phyloP scores from a whole-genome alignment of 352 stramenopile species.

The Achlya hypogyna region DNA sequence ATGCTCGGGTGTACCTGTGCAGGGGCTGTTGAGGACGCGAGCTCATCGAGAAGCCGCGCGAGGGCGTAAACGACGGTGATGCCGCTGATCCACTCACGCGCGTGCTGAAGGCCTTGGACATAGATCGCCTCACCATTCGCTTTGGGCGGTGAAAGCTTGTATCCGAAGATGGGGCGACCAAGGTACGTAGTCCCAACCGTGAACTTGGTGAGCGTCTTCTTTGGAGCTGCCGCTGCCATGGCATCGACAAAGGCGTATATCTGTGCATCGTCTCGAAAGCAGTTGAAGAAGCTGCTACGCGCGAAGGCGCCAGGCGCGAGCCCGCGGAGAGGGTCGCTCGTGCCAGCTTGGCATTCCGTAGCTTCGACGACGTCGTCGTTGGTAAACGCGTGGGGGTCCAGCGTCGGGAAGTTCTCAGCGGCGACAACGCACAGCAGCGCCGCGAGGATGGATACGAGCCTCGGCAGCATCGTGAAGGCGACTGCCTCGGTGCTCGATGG shows the following conservation, averaged over 20 bases:
- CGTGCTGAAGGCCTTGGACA: constrained; percentile 28
- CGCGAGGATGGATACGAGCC: background rate
- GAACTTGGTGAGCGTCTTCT: constrained; percentile 13
- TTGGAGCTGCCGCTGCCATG: constrained; percentile 5
- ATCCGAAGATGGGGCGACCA: constrained; percentile 24
- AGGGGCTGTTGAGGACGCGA: background rate
- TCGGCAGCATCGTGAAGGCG: background rate
- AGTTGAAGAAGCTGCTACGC: constrained; percentile 26
- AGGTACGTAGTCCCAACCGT: constrained; percentile 19
- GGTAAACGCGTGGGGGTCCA: too few species aligned
- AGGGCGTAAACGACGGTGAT: constrained; percentile 26
- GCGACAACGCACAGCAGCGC: too few species aligned
- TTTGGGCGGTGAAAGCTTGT: constrained; percentile 22
- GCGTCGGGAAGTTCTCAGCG: too few species aligned
- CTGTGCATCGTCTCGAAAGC: constrained; percentile 23
- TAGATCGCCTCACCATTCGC: constrained; percentile 15
- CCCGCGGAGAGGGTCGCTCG: background rate
- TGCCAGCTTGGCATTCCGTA: background rate
- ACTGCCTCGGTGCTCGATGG: background rate
- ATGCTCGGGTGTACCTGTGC: background rate
- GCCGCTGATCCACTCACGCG: constrained; percentile 29
- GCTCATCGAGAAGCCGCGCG: constrained; percentile 24
- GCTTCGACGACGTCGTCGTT: constrained; percentile 7
- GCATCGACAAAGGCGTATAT: constrained; percentile 26
- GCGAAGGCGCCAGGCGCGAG: background rate